Evolutionary conservation across 2,329 filamentous ascomycete genomes (phyloP).

Genomic region (Colletotrichum neosansevieriae): DNA sequence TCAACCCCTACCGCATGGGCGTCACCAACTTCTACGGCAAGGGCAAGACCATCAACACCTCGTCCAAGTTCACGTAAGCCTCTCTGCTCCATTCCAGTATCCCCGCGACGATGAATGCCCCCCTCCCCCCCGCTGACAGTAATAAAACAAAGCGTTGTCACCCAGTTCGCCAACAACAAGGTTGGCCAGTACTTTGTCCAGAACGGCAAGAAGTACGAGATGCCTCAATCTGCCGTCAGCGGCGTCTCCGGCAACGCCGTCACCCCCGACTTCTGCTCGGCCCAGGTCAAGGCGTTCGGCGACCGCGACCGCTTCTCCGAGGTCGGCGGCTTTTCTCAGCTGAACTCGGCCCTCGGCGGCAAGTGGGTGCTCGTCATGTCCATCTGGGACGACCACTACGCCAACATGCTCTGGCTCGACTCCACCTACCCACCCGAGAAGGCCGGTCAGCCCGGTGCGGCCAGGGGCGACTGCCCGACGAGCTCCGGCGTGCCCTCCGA

Average conservation of each 20-base stretch:
- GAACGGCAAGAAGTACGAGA: constrained; percentile 65
- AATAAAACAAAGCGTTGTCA: constrained; percentile 62
- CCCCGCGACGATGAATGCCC: too few relatives aligned
- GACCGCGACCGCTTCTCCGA: constrained; percentile 63
- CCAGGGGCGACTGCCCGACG: constrained; percentile 44
- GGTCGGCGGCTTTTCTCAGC: constrained; percentile 66
- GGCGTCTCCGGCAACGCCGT: constrained; percentile 56
- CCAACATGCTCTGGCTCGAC: constrained; percentile 76
- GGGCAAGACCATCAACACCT: constrained; percentile 68
- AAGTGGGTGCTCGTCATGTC: constrained; percentile 71
- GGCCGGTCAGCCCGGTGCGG: constrained; percentile 44
- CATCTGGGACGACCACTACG: constrained; percentile 69
- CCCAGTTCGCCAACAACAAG: constrained; percentile 64
- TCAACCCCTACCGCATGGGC: constrained; percentile 73
- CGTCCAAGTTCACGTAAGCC: constrained; percentile 60
- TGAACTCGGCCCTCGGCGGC: constrained; percentile 65
- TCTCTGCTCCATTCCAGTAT: background rate
- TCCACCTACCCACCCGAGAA: constrained; percentile 61
- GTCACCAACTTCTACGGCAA: constrained; percentile 70
- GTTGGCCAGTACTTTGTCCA: constrained; percentile 73
- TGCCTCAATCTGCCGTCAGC: constrained; percentile 50
- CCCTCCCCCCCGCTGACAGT: background rate
- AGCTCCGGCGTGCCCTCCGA: constrained; percentile 45
- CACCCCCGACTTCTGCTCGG: constrained; percentile 68
- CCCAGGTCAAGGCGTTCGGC: constrained; percentile 66